These are phyloP conservation scores for Anisogramma anomala DNA, from an alignment of 2,329 filamentous ascomycete species.

Conservation along the genomic window DNA sequence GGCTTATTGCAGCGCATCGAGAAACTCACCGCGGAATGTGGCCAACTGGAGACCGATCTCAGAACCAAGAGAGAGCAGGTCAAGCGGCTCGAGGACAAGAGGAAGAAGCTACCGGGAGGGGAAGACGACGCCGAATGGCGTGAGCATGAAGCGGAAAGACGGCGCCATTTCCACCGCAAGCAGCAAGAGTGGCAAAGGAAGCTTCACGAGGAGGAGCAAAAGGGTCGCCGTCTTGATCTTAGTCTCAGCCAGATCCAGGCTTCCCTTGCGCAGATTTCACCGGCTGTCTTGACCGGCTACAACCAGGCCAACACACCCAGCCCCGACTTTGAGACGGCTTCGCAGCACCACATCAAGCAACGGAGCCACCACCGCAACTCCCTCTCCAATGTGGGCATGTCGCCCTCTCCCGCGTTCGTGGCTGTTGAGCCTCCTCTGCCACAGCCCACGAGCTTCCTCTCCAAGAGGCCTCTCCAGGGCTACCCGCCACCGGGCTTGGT, in stretches of 20 bases:
- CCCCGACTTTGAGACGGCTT: conserved; percentile 35
- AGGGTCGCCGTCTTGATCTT: conserved; percentile 34
- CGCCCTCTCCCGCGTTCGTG: conserved; percentile 31
- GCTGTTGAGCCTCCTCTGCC: conserved; percentile 19
- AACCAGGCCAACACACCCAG: conserved; percentile 32
- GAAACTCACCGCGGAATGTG: conserved; percentile 52
- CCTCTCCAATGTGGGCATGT: conserved; percentile 29
- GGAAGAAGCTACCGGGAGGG: conserved; percentile 51
- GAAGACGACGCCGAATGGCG: conserved; percentile 48
- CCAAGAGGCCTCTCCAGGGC: conserved; percentile 25
- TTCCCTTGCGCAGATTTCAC: conserved; percentile 30
- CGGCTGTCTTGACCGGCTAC: conserved; percentile 27
- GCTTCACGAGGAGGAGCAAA: conserved; percentile 36
- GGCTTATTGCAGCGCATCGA: conserved; percentile 44
- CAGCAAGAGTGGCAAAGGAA: conserved; percentile 41
- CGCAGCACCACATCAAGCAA: conserved; percentile 32
- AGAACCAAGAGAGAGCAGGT: conserved; percentile 60
- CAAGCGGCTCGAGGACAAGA: conserved; percentile 60
- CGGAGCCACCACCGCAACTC: conserved; percentile 38
- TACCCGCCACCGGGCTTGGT: conserved; percentile 32
- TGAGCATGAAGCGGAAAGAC: conserved; percentile 38
- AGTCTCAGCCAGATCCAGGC: conserved; percentile 36
- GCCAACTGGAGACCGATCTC: conserved; percentile 59
- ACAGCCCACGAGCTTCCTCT: conserved; percentile 1
- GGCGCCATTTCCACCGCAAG: conserved; percentile 43